Conservation (phyloP, 768 basidiomycete genomes). For the Lactarius akahatsu region DNA sequence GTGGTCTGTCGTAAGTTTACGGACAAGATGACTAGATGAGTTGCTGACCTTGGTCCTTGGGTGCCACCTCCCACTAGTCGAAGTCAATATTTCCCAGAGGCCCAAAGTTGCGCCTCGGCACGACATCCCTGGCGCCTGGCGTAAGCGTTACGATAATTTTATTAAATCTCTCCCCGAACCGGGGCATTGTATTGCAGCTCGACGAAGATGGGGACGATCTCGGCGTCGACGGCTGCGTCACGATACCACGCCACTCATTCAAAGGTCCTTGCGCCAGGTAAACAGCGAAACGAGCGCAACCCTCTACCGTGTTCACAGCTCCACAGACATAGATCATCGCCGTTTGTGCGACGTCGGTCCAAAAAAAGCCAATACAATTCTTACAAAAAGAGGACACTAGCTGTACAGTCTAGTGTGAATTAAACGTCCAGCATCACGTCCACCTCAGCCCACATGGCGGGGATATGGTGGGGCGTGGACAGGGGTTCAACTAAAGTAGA, state of each 20-base stretch:
- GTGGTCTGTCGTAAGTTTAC: neutral
- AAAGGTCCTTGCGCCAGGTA: neutral
- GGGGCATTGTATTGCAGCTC: neutral
- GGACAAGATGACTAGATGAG: too few species aligned
- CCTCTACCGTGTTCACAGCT: neutral
- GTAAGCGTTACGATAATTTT: neutral
- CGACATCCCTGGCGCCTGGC: slow-evolving; percentile 1
- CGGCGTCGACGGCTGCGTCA: neutral
- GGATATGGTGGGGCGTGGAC: neutral
- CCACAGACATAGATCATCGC: neutral
- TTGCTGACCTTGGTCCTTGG: neutral
- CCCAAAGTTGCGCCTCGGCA: neutral
- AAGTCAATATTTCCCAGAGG: neutral
- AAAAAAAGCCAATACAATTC: neutral
- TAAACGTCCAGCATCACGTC: neutral
- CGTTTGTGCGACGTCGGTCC: neutral
- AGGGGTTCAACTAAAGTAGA: slow-evolving; percentile 6
- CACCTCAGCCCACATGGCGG: neutral
- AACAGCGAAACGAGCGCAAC: neutral
- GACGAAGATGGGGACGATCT: neutral
- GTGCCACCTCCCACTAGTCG: neutral
- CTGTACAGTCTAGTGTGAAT: slow-evolving; percentile 13
- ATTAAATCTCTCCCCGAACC: neutral
- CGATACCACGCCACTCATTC: neutral
- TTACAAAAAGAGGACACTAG: slow-evolving; percentile 14